Evolutionary conservation across 345 rosid species (phyloP).

Genomic region (Euphorbia lathyris): DNA sequence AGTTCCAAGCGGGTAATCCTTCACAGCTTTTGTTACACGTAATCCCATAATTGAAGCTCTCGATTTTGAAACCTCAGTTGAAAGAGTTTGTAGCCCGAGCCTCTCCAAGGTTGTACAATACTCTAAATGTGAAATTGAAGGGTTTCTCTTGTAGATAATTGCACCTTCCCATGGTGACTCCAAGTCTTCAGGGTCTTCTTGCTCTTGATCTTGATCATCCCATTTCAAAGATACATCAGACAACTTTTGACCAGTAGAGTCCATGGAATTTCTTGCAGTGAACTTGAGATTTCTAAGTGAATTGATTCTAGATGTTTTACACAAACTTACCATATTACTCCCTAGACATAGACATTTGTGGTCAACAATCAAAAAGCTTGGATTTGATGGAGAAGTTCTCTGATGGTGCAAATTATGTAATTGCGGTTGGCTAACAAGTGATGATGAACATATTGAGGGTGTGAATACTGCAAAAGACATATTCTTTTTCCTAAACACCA

Average conservation of each 20-base stretch:
- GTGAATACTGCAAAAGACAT: conserved; percentile 43
- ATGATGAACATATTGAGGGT: conserved; percentile 27
- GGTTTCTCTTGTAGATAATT: conserved; percentile 65
- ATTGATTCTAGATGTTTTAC: conserved; percentile 6
- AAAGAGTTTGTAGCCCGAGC: conserved; percentile 73
- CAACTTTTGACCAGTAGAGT: conserved; percentile 28
- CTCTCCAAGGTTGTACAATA: conserved; percentile 92
- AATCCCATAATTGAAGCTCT: conserved; percentile 85
- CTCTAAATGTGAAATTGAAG: conserved; percentile 67
- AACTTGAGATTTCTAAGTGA: conserved; percentile 18
- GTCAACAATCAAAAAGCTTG: conserved; percentile 9
- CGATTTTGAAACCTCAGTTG: conserved; percentile 59
- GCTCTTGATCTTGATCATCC: conserved; percentile 43
- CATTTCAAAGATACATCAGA: conserved; percentile 51
- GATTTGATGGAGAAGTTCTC: conserved; percentile 16
- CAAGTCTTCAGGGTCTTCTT: conserved; percentile 40
- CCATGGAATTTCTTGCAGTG: conserved; percentile 24
- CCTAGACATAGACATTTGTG: conserved; percentile 15
- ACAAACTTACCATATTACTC: conserved; percentile 10
- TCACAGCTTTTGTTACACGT: conserved; percentile 80
- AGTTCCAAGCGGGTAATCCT: conserved; percentile 79
- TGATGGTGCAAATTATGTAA: conserved; percentile 11
- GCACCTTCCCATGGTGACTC: conserved; percentile 96
- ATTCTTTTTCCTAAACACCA: conserved; percentile 11
- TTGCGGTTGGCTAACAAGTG: conserved; percentile 17